Evolutionary conservation across 805 yeast species (phyloP).

Genomic region (Saccharomycopsis sp.): DNA sequence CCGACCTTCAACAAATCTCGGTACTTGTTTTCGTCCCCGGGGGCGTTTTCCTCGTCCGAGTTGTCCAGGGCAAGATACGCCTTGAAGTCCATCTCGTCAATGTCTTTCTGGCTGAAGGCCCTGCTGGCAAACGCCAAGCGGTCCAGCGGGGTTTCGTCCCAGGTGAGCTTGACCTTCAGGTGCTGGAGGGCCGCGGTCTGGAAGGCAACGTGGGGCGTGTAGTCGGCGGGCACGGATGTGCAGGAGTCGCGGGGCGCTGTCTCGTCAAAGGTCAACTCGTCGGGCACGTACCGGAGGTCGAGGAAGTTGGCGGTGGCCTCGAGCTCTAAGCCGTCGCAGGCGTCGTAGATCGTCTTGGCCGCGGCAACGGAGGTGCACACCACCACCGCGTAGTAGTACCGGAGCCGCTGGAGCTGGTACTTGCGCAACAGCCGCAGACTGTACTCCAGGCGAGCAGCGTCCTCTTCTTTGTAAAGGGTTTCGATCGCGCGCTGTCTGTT

Average conservation of each 20-base stretch:
- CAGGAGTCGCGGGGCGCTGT: conserved; percentile 70
- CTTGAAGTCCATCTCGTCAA: conserved; percentile 83
- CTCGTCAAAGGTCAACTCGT: conserved; percentile 72
- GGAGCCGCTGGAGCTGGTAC: conserved; percentile 84
- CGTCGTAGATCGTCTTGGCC: conserved; percentile 67
- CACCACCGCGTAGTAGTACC: conserved; percentile 90
- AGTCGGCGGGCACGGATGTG: conserved; percentile 59
- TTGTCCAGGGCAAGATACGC: conserved; percentile 83
- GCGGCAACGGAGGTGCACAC: conserved; percentile 67
- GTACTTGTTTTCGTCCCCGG: conserved; percentile 49
- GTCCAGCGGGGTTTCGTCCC: conserved; percentile 98
- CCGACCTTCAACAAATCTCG: conserved; percentile 41
- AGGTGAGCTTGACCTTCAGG: conserved; percentile 89
- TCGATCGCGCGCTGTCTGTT: conserved; percentile 54
- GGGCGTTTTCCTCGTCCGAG: conserved; percentile 46
- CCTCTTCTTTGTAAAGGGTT: conserved; percentile 69
- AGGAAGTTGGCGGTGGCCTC: conserved; percentile 93
- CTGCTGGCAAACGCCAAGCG: conserved; percentile 66
- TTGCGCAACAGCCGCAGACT: conserved; percentile 77
- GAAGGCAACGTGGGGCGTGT: conserved; percentile 66
- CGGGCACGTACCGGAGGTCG: conserved; percentile 89
- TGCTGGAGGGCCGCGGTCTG: conserved; percentile 94
- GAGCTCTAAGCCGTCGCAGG: conserved; percentile 91
- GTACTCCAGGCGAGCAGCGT: conserved; percentile 72
- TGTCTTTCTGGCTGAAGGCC: conserved; percentile 80